Evolutionary conservation across 169 alveolate genomes (phyloP), one percentile per base, ranked within the genome.

Genomic region (Plasmodium vivax): DNA sequence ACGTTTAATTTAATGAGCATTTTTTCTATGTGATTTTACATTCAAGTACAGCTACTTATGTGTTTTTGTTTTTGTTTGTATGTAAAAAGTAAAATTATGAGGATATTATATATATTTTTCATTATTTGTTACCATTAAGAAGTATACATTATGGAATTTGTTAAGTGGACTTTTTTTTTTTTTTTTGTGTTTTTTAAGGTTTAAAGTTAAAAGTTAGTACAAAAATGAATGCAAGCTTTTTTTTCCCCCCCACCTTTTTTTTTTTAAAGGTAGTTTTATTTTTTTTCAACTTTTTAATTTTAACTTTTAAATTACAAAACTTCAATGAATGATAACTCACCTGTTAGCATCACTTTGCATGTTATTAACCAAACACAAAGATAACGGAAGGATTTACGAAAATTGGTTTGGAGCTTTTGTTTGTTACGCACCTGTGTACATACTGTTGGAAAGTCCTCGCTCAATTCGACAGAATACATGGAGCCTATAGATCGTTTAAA

Each of bases 401-500:
- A 30, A 27, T 23, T 68, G 38, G n/a, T 68, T 23, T 68, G 77
- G 38, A 68, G 38, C 77, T 19, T 68, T 68, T 68, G 43, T 19
- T 23, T 10, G 77, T 19, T 68, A 68, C 38, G 16, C 38, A 19
- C 38, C 32, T 68, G 77, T 19, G 32, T 68, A 68, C 8, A 68
- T 68, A 68, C 38, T 68, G 62, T 68, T 68, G 77, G 16, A 68
- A 19, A 36, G 77, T 1, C 38, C 4, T 9, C 38, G 1, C 43
- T 23, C n/a, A 27, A 68, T 68, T 68, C 2, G 38, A 68, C 38
- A 23, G 45, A 88, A 88, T 88, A 36, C 74, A 88, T 88, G 94
- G 94, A 88, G 83, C 91, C 83, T 30, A 62, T 77, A 38, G 83
- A 80, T 88, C 27, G 56, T 41, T 58, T 62, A 58, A 58, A 68